These are phyloP conservation scores for Hyaloscypha hepaticicola DNA, from an alignment of 495 filamentous ascomycete species.

Conservation along the genomic window DNA sequence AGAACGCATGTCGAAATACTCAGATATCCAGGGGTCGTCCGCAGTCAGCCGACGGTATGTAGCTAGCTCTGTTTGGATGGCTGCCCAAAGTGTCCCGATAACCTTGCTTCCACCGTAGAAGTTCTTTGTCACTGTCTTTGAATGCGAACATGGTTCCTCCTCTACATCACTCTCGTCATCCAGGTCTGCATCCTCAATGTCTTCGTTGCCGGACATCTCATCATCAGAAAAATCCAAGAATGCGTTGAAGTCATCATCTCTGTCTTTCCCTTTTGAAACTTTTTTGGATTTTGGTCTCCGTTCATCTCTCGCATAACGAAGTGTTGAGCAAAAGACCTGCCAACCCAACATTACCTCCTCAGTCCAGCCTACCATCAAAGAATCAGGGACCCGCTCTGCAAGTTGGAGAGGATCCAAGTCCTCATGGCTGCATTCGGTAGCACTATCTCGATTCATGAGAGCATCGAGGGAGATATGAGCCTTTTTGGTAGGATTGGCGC, in stretches of 20 bases:
- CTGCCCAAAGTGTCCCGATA: constrained; percentile 31
- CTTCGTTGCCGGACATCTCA: neutral
- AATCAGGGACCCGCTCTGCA: constrained; percentile 11
- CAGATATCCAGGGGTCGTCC: constrained; percentile 34
- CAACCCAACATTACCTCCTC: constrained; percentile 17
- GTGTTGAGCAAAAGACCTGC: constrained; percentile 16
- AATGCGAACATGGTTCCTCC: neutral
- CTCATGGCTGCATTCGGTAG: constrained; percentile 11
- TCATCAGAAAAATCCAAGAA: neutral
- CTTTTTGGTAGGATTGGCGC: constrained; percentile 22
- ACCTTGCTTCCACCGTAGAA: constrained; percentile 25
- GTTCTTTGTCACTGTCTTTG: constrained; percentile 9
- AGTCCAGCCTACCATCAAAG: constrained; percentile 16
- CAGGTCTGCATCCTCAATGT: neutral
- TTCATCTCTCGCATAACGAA: constrained; percentile 10
- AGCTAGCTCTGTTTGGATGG: constrained; percentile 32
- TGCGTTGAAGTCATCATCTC: neutral
- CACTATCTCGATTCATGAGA: constrained; percentile 10
- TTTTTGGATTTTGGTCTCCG: neutral
- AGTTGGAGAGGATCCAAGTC: constrained; percentile 16
- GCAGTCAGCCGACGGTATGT: constrained; percentile 31
- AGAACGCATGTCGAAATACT: constrained; percentile 30
- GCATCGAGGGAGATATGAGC: constrained; percentile 21
- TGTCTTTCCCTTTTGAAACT: neutral
- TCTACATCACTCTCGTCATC: constrained; percentile 1